Base-by-base conservation (phyloP, 23 red algal genomes). In the Cyanidiococcus yangmingshanensis region DNA sequence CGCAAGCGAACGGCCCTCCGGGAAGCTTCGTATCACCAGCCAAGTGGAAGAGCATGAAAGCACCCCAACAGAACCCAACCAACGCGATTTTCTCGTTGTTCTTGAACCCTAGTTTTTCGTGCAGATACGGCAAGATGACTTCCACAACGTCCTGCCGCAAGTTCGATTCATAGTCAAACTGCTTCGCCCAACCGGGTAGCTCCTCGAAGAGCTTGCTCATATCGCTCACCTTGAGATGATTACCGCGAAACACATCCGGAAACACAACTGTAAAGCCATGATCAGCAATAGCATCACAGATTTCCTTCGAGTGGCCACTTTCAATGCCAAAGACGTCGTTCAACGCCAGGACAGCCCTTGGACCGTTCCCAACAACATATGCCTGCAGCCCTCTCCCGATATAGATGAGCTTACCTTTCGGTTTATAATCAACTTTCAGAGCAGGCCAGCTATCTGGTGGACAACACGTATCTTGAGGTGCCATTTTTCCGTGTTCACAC, bases 1-100 rank as follows among this genome's bases (percentile, higher is more conserved):
- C 63, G 63, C 63, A 71, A 29, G 63, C 63, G 27, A 71, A 71
- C 63, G 63, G 63, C 32, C 63, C 63, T 7, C 63, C 63, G 63
- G 63, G 63, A 25, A 71, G 32, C 32, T 25, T 32, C n/a, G n/a
- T 71, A 35, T 71, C 63, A 7, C n/a, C 63, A 17, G n/a, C 21
- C 63, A 71, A 12, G 63, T 71, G 63, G 63, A 71, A 71, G 7
- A 71, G 27, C 63, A 71, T 71, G n/a, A 25, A 71, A 2, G 63
- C 21, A 29, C 63, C 63, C 63, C 63, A 71, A 29, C 63, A 71
- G 32, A 71, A 71, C n/a, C 63, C 63, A 3, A 29, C 63, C 12
- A 71, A 30, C 63, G 63, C 63, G 63, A 71, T 71, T 29, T 25
- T 3, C 16, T 25, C 63, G 63, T 71, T 71, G 63, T 29, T 71